These are phyloP conservation scores for Vanrija humicola DNA, from an alignment of 1,284 basidiomycete genomes.

Conservation along the genomic window DNA sequence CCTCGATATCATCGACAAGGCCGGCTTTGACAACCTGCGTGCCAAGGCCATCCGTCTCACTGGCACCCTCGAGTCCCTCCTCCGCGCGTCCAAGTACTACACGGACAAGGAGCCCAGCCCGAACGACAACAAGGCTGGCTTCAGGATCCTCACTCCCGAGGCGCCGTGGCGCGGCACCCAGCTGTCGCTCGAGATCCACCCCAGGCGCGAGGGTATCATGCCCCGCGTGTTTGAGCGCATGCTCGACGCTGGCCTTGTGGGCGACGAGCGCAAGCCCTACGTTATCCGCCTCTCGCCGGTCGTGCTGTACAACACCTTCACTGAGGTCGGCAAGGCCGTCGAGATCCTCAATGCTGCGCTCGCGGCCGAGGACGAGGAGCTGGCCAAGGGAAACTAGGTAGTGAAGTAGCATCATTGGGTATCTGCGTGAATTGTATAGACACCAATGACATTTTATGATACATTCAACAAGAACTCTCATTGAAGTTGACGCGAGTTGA, in stretches of 20 bases:
- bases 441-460: too few relatives aligned
- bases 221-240: conserved; percentile 62
- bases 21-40: conserved; percentile 66
- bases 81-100: conserved; percentile 55
- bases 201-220: conserved; percentile 60
- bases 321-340: conserved; percentile 69
- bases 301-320: conserved; percentile 76
- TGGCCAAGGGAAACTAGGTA: not conserved
- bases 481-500: too few relatives aligned
- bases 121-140: not conserved
- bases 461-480: too few relatives aligned
- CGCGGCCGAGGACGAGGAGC: conserved; percentile 26
- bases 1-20: conserved; percentile 71
- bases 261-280: conserved; percentile 82
- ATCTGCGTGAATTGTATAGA: too few relatives aligned
- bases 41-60: conserved; percentile 69
- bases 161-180: conserved; percentile 72
- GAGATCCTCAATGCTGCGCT: conserved; percentile 58
- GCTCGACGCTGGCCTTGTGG: conserved; percentile 69
- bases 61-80: conserved; percentile 61
- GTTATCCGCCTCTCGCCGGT: conserved; percentile 82
- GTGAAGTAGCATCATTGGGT: not conserved
- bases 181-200: conserved; percentile 75
- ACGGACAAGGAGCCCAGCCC: not conserved
- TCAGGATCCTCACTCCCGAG: conserved; percentile 73